These are phyloP conservation scores for Testicularia cyperi DNA, from an alignment of 1,284 basidiomycete genomes.

Conservation along the genomic window DNA sequence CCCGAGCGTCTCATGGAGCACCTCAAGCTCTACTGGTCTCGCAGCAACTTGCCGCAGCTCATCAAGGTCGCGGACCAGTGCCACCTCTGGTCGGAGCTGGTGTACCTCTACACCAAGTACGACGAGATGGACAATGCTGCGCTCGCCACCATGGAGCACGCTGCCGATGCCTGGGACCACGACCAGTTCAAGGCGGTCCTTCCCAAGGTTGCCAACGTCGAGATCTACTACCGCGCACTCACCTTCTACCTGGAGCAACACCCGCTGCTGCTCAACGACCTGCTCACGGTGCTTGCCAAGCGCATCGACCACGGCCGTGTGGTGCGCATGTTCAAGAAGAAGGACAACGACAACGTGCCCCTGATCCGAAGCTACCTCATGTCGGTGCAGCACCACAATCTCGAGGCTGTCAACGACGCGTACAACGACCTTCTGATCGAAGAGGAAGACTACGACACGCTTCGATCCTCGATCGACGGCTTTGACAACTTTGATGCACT, in stretches of 20 bases:
- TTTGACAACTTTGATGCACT: slow-evolving; percentile 98
- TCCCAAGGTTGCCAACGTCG: slow-evolving; percentile 81
- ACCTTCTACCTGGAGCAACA: slow-evolving; percentile 78
- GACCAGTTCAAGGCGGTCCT: slow-evolving; percentile 74
- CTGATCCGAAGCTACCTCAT: slow-evolving; percentile 94
- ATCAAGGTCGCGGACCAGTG: slow-evolving; percentile 92
- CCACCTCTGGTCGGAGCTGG: slow-evolving; percentile 98
- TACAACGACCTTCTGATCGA: slow-evolving; percentile 96
- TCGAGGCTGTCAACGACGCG: slow-evolving; percentile 95
- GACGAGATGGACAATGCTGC: slow-evolving; percentile 96
- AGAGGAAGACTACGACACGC: slow-evolving; percentile 96
- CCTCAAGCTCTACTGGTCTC: slow-evolving; percentile 92
- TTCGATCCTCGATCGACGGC: slow-evolving; percentile 92
- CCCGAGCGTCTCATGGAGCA: slow-evolving; percentile 99
- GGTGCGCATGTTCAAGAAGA: slow-evolving; percentile 82
- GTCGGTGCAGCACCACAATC: slow-evolving; percentile 90
- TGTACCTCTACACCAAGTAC: slow-evolving; percentile 97
- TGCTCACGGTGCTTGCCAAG: slow-evolving; percentile 85
- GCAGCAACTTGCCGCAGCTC: slow-evolving; percentile 94
- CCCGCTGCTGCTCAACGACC: slow-evolving; percentile 86
- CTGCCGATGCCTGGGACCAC: slow-evolving; percentile 96
- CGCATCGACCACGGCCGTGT: slow-evolving; percentile 93
- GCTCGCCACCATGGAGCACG: slow-evolving; percentile 94
- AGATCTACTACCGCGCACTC: slow-evolving; percentile 85
- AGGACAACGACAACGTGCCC: slow-evolving; percentile 89